Evolutionary conservation across 441 rosid genomes (phyloP), one percentile per base, ranked within the genome.

Genomic region (Viola pubescens): DNA sequence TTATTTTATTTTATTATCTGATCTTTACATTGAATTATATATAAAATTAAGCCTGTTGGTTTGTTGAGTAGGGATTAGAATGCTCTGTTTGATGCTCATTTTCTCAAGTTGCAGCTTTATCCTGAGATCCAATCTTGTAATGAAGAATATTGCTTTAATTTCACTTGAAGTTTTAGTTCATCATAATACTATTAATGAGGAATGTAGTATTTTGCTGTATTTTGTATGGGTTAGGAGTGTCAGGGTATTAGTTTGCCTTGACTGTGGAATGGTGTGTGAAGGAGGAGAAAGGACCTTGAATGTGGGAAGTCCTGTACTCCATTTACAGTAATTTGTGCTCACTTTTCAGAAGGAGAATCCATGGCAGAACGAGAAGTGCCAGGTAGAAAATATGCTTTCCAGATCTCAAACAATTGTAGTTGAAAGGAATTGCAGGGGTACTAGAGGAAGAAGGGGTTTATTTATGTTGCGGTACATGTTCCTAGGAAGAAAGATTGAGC

Each of bases 371-470:
- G 86, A 86, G 77, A 80, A 76, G 66, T 82, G 78, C 66, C 86
- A 80, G 70, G 94, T n/a, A 86, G 69, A 88, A 76, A 58, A 66
- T 1, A 75, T 77, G 60, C 63, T 69, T 51, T 37, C 10, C 56
- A 79, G 80, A 64, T 81, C 91, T 4, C 61, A 68, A 65, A 80
- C 79, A 69, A 82, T 79, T 76, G 70, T 87, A 60, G 73, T 81
- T 52, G 80, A 82, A 6, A 89, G 86, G 7, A 73, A 86, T 16
- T 87, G 89, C 13, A 86, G 75, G 96, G 96, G 48, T 67, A 82
- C 53, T 84, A 89, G 80, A 84, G 94, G 79, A 89, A 88, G 82
- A 82, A 85, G 48, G 96, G 96, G 47, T 89, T 94, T 70, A 86
- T 89, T 64, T 94, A 86, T 66, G 73, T 71, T 45, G 82, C 83